Base-by-base conservation (phyloP, 495 filamentous ascomycete species). In the Trichoderma erinaceum region DNA sequence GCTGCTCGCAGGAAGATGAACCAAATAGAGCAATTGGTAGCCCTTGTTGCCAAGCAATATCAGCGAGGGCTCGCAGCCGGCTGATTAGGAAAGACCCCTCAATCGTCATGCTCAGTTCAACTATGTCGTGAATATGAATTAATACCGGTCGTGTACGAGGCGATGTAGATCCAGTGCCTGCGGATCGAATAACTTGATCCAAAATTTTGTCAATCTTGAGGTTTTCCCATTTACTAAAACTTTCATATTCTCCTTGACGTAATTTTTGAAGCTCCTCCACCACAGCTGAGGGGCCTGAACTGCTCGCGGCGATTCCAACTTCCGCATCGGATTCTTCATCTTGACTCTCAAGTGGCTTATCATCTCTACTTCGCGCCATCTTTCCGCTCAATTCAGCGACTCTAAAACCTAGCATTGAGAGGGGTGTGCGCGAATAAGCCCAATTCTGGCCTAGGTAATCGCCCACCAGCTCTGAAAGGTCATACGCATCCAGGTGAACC, bases 101-200 rank as follows among this genome's bases (percentile, higher is more conserved):
- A 11, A 80, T 73, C 1, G 89, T 87, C 66, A 79, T 78, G 70
- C 82, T 84, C 15, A 97, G 80, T 56, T 95, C 90, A 32, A 86
- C 85, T 72, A 92, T 92, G 73, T 97, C 93, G 71, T 89, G 86
- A 12, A 98, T 76, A 64, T 92, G 89, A 11, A 99, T 78, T 68
- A 97, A 91, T 1, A 83, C 56, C 72, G 71, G 63, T 52, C 35
- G 23, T 16, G 8, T 15, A 44, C 38, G 56, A n/a, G 23, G 10
- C 32, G 52, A 25, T 13, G 52, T 27, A 29, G 13, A 32, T 65
- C 46, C 61, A 71, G 66, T n/a, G 67, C 68, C 48, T 76, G 72
- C 8, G 73, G 76, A 15, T 74, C 71, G 35, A 4, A 81, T 66
- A 13, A 84, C 67, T 46, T 76, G 72, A 16, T 81, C 78, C 61